Evolutionary conservation across 805 yeast species (phyloP), one percentile per base, ranked within the genome.

Genomic region (Clavispora phyllophila): DNA sequence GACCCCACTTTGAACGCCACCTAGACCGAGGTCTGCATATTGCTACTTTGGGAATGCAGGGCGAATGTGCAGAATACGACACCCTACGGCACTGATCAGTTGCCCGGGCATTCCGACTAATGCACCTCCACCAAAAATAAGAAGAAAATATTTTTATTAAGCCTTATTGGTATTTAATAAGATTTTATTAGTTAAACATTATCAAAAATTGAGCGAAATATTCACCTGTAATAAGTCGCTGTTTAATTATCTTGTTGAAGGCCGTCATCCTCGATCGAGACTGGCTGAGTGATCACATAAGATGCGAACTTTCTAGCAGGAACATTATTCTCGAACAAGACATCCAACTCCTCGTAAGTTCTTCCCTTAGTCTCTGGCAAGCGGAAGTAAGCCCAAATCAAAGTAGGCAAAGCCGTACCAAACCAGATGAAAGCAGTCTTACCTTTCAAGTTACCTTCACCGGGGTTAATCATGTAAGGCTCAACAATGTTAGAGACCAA

Each of bases 341-440:
- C 15, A 20, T 42, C 48, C 36, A 45, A 39, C 31, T 45, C 46
- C 27, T 45, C 48, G 37, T 45, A 45, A 4, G 48, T 45, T 26
- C 46, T 37, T 23, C 32, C 37, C 20, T 41, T 37, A 27, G 43
- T 42, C 20, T 45, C 46, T 3, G 48, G 46, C 24, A 45, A 26
- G 10, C 48, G 42, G 39, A 66, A 39, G 42, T 49, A 65, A 5
- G 58, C 51, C 69, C 69, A 65, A 35, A 66, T 63, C 17, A 41
- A 32, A 36, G 45, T 25, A 43, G 48, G 28, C 46, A 52, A 28
- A 24, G 43, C 25, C 43, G 65, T 39, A 45, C 45, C 55, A 34
- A 42, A 40, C 42, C 44, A 43, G 17, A 25, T 40, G 27, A 33
- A 53, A 25, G 39, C 50, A 4, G 48, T 45, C 41, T 45, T 45